phyloP scores from a whole-genome alignment of 306 rosid genomes.

The Oxytropis ochrocephala region DNA sequence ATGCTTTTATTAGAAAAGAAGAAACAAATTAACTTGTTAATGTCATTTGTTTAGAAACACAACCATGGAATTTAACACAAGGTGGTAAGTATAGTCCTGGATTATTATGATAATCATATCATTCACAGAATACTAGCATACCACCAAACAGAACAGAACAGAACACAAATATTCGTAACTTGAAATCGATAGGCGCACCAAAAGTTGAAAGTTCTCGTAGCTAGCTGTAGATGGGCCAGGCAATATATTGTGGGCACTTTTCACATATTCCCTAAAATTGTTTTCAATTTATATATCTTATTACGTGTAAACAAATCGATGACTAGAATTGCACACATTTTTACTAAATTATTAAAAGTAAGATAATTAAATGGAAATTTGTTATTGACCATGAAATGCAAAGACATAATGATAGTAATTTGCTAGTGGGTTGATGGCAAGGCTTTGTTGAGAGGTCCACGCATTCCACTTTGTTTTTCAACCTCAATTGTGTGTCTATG shows the following conservation, averaged over 20 bases:
- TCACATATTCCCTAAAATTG: slow-evolving; percentile 20
- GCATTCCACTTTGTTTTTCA: slow-evolving; percentile 26
- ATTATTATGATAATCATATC: too few species aligned
- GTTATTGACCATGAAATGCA: slow-evolving; percentile 18
- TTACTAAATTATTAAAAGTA: background rate
- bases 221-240: slow-evolving; percentile 25
- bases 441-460: slow-evolving; percentile 26
- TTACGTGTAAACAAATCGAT: slow-evolving; percentile 23
- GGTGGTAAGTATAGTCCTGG: background rate
- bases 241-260: slow-evolving; percentile 15
- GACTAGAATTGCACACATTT: background rate
- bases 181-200: slow-evolving; percentile 21
- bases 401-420: slow-evolving; percentile 25
- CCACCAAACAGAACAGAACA: background rate
- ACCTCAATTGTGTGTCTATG: too few species aligned
- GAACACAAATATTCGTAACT: background rate
- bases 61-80: background rate
- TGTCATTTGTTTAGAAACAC: too few species aligned
- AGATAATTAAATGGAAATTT: background rate
- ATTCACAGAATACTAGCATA: background rate
- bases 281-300: background rate
- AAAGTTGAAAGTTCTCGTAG: slow-evolving; percentile 18
- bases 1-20: too few species aligned
- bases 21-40: too few species aligned
- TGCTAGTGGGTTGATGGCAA: slow-evolving; percentile 24